These are phyloP conservation scores for Pichia sorboxylosa DNA, from an alignment of 1,139 yeast species.

Conservation along the genomic window DNA sequence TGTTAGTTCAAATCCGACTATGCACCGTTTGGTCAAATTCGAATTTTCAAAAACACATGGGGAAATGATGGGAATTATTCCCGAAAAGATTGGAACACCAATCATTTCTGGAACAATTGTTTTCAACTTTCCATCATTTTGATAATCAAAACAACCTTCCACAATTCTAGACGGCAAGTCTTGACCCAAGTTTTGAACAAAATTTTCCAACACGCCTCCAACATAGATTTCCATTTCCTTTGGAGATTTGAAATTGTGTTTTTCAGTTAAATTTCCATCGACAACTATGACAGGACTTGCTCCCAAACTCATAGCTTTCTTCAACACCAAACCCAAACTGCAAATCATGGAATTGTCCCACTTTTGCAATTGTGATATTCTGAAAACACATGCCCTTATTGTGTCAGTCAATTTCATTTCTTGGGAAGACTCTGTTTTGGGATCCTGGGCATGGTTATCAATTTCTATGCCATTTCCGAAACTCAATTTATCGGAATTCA, in stretches of 20 bases:
- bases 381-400: slow-evolving; percentile 40
- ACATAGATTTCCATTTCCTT: slow-evolving; percentile 7
- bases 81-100: slow-evolving; percentile 28
- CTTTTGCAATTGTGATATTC: slow-evolving; percentile 30
- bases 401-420: slow-evolving; percentile 35
- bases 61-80: slow-evolving; percentile 46
- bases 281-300: slow-evolving; percentile 29
- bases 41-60: slow-evolving; percentile 41
- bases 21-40: slow-evolving; percentile 28
- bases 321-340: slow-evolving; percentile 26
- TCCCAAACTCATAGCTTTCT: slow-evolving; percentile 28
- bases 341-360: slow-evolving; percentile 17
- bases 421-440: slow-evolving; percentile 5
- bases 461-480: neutral
- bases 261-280: slow-evolving; percentile 16
- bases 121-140: slow-evolving; percentile 6
- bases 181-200: slow-evolving; percentile 14
- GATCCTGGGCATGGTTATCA: neutral
- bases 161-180: slow-evolving; percentile 20
- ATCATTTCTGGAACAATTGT: slow-evolving; percentile 26
- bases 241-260: slow-evolving; percentile 3
- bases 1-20: slow-evolving; percentile 28
- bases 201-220: slow-evolving; percentile 3
- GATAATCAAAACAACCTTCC: slow-evolving; percentile 26
- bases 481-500: neutral